phyloP scores from a whole-genome alignment of 106 monocot genomes.

The Acorus gramineus region DNA sequence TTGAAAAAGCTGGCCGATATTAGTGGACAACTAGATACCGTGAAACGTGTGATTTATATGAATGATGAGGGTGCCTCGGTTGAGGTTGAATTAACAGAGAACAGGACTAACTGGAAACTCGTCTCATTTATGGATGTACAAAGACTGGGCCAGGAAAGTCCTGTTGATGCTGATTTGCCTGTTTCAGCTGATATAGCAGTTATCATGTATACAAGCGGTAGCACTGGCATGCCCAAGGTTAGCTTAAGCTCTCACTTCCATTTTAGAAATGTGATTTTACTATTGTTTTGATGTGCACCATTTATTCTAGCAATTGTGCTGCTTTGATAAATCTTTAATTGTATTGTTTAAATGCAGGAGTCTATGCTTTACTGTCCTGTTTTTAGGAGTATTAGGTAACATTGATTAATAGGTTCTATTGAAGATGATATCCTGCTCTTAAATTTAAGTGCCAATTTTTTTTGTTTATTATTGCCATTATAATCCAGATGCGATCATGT shows the following conservation, averaged over 20 bases:
- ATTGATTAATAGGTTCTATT: no score
- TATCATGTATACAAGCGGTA: conserved; percentile 99
- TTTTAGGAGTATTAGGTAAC: no score
- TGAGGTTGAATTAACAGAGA: conserved; percentile 53
- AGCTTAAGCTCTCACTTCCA: conserved; percentile 3
- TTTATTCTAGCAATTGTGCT: no score
- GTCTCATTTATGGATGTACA: conserved; percentile 67
- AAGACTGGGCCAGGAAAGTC: conserved; percentile 57
- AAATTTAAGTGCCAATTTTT: no score
- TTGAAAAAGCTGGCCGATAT: conserved; percentile 81
- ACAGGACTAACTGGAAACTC: conserved; percentile 43
- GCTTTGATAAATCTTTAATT: no score
- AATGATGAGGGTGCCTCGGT: conserved; percentile 51
- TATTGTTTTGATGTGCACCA: no score
- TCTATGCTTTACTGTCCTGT: no score
- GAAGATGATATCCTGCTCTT: no score
- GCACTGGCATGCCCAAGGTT: conserved; percentile 99
- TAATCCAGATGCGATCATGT: no score
- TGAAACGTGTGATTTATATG: conserved; percentile 77
- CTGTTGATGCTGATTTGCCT: conserved; percentile 57
- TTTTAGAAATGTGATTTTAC: no score
- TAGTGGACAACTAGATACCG: conserved; percentile 71
- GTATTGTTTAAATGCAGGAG: no score
- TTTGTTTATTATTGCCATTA: no score
- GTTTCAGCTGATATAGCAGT: conserved; percentile 77